Percentiles rank a stretch among this genome's conserved stretches.
Conservation (phyloP, 2,329 filamentous ascomycete species). For the Colletotrichum sp. region DNA sequence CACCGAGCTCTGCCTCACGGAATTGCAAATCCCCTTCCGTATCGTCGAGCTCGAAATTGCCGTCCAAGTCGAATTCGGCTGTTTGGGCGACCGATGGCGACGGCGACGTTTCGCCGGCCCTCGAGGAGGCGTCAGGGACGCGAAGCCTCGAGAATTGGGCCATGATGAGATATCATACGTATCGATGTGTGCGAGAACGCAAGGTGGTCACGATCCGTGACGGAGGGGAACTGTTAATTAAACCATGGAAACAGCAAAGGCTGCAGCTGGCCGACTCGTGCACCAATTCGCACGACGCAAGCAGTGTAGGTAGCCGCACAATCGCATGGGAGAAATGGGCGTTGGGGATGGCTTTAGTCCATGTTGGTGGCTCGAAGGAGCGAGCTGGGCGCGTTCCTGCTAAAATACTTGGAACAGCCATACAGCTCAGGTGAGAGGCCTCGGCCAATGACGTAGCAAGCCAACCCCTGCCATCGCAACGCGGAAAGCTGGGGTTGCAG, state of each 20-base stretch:
- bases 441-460: conserved; percentile 21
- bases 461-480: conserved; percentile 8
- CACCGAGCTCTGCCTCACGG: conserved; percentile 28
- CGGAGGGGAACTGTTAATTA: background rate
- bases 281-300: background rate
- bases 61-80: conserved; percentile 39
- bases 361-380: background rate
- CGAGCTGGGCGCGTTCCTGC: background rate
- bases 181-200: background rate
- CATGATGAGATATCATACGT: conserved; percentile 1
- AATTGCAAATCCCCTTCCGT: conserved; percentile 28
- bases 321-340: background rate
- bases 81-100: conserved; percentile 45
- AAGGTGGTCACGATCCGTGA: background rate
- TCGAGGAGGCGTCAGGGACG: background rate
- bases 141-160: background rate
- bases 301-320: background rate
- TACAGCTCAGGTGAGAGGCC: background rate
- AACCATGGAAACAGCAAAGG: background rate
- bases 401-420: background rate
- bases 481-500: conserved; percentile 4
- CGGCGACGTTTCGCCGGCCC: conserved; percentile 29
- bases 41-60: conserved; percentile 31
- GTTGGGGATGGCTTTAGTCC: background rate
- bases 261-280: background rate